phyloP scores from a whole-genome alignment of 352 stramenopile species.

The Pythium insidiosum region DNA sequence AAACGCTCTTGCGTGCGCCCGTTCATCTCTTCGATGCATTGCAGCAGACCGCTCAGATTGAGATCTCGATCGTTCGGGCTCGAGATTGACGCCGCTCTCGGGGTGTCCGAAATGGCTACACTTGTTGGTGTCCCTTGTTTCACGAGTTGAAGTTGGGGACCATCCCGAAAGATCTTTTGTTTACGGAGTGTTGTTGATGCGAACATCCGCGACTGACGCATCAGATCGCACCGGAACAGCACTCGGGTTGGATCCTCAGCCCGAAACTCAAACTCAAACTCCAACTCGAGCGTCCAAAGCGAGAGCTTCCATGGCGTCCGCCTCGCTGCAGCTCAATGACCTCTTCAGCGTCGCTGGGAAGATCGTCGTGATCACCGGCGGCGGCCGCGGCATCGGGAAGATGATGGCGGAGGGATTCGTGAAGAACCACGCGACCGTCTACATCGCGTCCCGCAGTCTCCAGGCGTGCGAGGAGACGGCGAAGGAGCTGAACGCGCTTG shows the following conservation, averaged over 20 bases:
- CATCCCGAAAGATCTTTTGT: background rate
- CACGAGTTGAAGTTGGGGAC: conserved; percentile 18
- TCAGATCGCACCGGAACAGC: background rate
- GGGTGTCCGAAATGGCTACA: conserved; percentile 13
- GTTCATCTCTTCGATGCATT: conserved; percentile 39
- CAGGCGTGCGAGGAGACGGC: conserved; percentile 74
- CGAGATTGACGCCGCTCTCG: too few relatives aligned
- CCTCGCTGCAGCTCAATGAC: conserved; percentile 24
- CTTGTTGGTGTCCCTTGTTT: background rate
- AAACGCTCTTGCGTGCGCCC: conserved; percentile 20
- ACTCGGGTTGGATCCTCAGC: background rate
- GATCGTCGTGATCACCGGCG: conserved; percentile 90
- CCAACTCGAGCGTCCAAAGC: background rate
- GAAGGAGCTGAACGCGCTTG: conserved; percentile 43
- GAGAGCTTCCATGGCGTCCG: background rate
- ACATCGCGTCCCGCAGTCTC: conserved; percentile 85
- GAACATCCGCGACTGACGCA: too few relatives aligned
- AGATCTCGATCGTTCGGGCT: conserved; percentile 38
- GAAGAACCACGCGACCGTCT: conserved; percentile 88
- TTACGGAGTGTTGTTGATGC: conserved; percentile 11
- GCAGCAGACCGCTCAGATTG: conserved; percentile 39
- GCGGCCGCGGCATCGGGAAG: conserved; percentile 89
- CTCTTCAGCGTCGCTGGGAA: conserved; percentile 67
- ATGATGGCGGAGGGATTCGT: conserved; percentile 95
- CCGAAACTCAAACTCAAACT: background rate